phyloP scores from a whole-genome alignment of 2,329 filamentous ascomycete genomes.

The Penicillium sp. region DNA sequence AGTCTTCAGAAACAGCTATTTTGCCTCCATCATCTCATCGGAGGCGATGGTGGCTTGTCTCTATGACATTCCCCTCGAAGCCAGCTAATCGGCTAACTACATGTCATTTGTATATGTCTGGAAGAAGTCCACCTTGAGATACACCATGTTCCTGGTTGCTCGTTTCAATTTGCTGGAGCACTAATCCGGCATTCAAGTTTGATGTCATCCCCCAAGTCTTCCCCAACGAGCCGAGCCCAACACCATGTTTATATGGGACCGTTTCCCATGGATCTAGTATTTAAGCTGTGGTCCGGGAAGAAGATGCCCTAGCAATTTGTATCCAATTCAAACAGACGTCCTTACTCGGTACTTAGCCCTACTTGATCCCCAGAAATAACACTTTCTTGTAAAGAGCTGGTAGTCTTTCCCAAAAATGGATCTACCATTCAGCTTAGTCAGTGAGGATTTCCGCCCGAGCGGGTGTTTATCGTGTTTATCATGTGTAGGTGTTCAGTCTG shows the following conservation, averaged over 20 bases:
- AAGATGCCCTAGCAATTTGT: background rate
- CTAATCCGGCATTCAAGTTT: background rate
- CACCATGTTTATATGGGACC: background rate
- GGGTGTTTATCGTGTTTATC: background rate
- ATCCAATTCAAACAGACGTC: background rate
- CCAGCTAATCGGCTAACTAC: background rate
- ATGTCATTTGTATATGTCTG: background rate
- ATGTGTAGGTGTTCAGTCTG: background rate
- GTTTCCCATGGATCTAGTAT: background rate
- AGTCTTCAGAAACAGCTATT: background rate
- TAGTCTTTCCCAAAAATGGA: background rate
- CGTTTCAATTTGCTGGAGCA: constrained; percentile 1
- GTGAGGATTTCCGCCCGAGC: background rate
- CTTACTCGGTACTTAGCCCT: background rate
- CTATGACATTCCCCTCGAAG: background rate
- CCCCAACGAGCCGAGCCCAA: background rate
- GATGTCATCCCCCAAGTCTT: constrained; percentile 4
- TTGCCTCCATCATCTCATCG: constrained; percentile 3
- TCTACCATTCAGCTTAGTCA: background rate
- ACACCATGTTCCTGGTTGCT: background rate
- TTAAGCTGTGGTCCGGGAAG: background rate
- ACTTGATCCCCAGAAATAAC: background rate
- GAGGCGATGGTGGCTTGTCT: background rate
- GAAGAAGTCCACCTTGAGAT: background rate
- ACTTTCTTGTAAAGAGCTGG: background rate